phyloP scores from a whole-genome alignment of 1,139 yeast genomes.

The Blastobotrys petasosporus region DNA sequence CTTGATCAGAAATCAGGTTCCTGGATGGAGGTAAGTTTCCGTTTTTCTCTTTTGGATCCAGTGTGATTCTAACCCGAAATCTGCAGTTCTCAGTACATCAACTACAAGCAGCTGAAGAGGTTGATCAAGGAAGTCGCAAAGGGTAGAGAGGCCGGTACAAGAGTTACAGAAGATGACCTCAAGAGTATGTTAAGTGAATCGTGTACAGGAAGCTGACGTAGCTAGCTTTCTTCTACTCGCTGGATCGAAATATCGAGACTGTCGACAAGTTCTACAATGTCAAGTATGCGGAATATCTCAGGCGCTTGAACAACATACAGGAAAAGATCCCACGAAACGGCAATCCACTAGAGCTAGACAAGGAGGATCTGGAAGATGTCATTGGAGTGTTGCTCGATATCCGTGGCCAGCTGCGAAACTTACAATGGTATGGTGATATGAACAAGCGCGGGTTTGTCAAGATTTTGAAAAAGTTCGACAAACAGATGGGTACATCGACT shows the following conservation, averaged over 20 bases:
- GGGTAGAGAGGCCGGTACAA: constrained; percentile 18
- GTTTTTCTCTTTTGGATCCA: too few species aligned
- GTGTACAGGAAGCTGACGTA: constrained; percentile 10
- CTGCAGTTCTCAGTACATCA: constrained; percentile 47
- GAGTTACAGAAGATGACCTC: constrained; percentile 23
- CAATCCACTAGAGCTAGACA: constrained; percentile 32
- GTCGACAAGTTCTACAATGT: constrained; percentile 74
- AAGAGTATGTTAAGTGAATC: constrained; percentile 21
- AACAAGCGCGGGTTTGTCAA: constrained; percentile 87
- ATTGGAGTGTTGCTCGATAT: constrained; percentile 70
- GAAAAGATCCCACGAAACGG: constrained; percentile 28
- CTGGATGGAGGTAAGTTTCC: constrained; percentile 63
- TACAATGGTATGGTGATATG: constrained; percentile 87
- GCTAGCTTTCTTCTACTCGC: constrained; percentile 55
- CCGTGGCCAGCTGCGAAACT: constrained; percentile 69
- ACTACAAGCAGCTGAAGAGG: constrained; percentile 80
- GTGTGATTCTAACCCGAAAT: not conserved
- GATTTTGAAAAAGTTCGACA: constrained; percentile 85
- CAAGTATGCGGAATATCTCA: constrained; percentile 66
- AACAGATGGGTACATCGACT: constrained; percentile 66
- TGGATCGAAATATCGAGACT: constrained; percentile 75
- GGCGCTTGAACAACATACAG: constrained; percentile 48
- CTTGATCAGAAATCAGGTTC: constrained; percentile 76
- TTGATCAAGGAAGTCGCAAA: constrained; percentile 53
- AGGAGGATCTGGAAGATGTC: constrained; percentile 77